phyloP scores from a whole-genome alignment of 768 basidiomycete species.

The Phlebiopsis gigantea region DNA sequence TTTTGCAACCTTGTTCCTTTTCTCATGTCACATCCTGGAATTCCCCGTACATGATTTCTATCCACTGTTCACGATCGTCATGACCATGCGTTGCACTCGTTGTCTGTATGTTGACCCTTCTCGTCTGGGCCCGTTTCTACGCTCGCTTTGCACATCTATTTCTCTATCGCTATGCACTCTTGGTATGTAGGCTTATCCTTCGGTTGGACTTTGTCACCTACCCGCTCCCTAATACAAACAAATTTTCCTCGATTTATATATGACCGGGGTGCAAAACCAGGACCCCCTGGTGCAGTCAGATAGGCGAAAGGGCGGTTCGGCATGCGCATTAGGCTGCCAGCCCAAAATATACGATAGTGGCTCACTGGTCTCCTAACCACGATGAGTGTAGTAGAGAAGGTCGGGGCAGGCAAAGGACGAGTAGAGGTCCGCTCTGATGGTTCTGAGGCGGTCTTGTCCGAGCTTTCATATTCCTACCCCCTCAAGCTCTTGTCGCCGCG shows the following conservation, averaged over 20 bases:
- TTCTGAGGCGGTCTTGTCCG: conserved; percentile 56
- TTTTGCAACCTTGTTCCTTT: conserved; percentile 10
- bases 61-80: conserved; percentile 11
- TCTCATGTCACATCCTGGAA: conserved; percentile 6
- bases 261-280: too few relatives aligned
- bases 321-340: neutral
- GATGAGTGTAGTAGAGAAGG: conserved; percentile 11
- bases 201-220: neutral
- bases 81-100: conserved; percentile 4
- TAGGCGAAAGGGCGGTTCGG: too few relatives aligned
- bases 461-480: conserved; percentile 78
- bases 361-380: neutral
- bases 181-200: conserved; percentile 6
- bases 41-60: conserved; percentile 10
- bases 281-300: too few relatives aligned
- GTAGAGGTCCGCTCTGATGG: conserved; percentile 52
- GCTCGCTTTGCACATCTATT: neutral
- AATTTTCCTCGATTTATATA: neutral
- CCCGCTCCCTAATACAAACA: neutral
- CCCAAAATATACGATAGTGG: neutral
- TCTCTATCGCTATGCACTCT: conserved; percentile 12
- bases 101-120: conserved; percentile 6
- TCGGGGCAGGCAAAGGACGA: conserved; percentile 45
- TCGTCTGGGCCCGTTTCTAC: conserved; percentile 11
- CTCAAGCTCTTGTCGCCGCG: conserved; percentile 82